These are phyloP conservation scores for Terfezia claveryi DNA, from an alignment of 495 filamentous ascomycete genomes.

Conservation along the genomic window DNA sequence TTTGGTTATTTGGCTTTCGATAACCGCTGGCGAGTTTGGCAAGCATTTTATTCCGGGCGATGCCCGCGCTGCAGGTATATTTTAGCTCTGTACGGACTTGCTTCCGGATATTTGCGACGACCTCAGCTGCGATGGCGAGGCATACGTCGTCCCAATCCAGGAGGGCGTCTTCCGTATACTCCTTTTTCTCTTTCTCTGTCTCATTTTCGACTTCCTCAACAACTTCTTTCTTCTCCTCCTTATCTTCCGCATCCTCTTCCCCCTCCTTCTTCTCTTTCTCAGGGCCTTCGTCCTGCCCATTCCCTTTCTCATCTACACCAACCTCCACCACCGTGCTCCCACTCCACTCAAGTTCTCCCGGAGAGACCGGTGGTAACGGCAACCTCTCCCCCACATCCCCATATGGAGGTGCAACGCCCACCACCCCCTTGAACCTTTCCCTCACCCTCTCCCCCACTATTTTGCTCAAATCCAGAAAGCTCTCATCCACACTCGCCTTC, in stretches of 20 bases:
- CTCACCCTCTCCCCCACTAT: neutral
- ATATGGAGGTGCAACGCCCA: neutral
- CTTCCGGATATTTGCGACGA: constrained; percentile 52
- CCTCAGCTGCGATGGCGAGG: constrained; percentile 66
- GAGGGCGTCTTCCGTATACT: neutral
- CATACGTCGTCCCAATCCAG: constrained; percentile 72
- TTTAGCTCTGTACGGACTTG: constrained; percentile 42
- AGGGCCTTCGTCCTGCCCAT: neutral
- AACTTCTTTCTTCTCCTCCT: neutral
- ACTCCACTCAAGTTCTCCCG: neutral
- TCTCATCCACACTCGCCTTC: constrained; percentile 79
- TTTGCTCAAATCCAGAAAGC: constrained; percentile 53
- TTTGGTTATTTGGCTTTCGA: constrained; percentile 88
- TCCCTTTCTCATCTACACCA: neutral
- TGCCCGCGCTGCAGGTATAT: constrained; percentile 79
- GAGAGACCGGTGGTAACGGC: constrained; percentile 35
- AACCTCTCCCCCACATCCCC: constrained; percentile 62
- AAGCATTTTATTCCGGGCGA: constrained; percentile 84
- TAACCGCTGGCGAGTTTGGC: constrained; percentile 76
- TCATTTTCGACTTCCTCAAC: neutral
- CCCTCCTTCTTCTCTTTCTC: neutral
- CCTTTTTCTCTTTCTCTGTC: neutral
- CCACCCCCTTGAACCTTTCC: neutral
- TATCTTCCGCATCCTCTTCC: neutral
- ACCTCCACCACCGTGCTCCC: neutral